Conservation (phyloP, 768 basidiomycete species). For the Rhodotorula sphaerocarpa region DNA sequence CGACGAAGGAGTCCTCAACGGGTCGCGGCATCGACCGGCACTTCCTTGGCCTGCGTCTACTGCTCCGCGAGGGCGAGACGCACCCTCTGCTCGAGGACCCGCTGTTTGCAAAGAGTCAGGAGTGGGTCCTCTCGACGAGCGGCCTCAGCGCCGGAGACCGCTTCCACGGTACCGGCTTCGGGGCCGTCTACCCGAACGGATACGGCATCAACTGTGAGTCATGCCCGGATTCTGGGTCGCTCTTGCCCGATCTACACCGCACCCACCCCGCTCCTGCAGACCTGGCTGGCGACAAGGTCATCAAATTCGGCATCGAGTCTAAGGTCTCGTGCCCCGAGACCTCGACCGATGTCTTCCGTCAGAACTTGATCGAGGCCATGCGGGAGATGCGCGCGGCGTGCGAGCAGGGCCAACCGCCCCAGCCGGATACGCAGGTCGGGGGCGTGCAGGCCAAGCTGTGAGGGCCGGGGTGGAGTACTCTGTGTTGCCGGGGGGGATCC, state of each 20-base stretch:
- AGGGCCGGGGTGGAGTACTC: background rate
- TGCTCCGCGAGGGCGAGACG: constrained; percentile 55
- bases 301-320: constrained; percentile 91
- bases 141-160: constrained; percentile 74
- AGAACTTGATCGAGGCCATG: constrained; percentile 56
- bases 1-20: constrained; percentile 67
- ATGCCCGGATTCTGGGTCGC: too few relatives aligned
- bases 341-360: constrained; percentile 62
- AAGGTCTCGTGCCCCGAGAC: constrained; percentile 64
- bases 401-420: constrained; percentile 37
- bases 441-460: constrained; percentile 10
- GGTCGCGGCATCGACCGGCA: constrained; percentile 85
- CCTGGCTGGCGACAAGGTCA: constrained; percentile 62
- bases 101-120: constrained; percentile 62
- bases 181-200: constrained; percentile 69
- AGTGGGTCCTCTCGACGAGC: constrained; percentile 85
- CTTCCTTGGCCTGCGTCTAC: constrained; percentile 68
- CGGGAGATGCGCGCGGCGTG: constrained; percentile 62
- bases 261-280: constrained; percentile 49
- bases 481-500: too few relatives aligned
- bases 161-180: constrained; percentile 88
- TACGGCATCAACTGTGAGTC: constrained; percentile 81
- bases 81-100: constrained; percentile 67
- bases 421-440: background rate
- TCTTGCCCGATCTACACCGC: background rate